Base-by-base conservation (phyloP, 1,139 yeast genomes). In the Zygotorulaspora mrakii region DNA sequence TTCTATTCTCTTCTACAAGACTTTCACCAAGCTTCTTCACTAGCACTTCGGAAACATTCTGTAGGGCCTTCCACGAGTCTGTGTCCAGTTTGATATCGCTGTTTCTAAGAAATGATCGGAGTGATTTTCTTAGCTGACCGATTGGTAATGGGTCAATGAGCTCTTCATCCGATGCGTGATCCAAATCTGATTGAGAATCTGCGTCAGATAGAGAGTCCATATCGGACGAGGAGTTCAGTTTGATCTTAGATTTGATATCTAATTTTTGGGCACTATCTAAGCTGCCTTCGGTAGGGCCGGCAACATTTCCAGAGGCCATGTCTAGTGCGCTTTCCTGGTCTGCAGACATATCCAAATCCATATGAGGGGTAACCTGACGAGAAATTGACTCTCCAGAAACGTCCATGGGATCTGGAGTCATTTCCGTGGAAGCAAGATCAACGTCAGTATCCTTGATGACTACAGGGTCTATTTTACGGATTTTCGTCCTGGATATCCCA, bases 51-150 rank as follows among this genome's bases (percentile, higher is more conserved):
- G 48, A 42, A 9, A 36, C 42, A 17, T 33, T 40, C 26, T 31
- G 46, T 20, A 39, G 22, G 12, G 39, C 25, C 14, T 34, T 35
- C 50, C 50, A 48, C 3, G 49, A 39, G 11, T 33, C 32, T 7
- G 31, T 20, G 5, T 35, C 33, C 14, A 48, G 22, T 11, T 27
- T 23, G 11, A 49, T 32, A 14, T 37, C 39, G 6, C 44, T 41
- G 10, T 26, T 22, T 6, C 26, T 30, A 25, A 45, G 25, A 17
- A 33, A 35, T 7, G 31, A 40, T 10, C 38, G 27, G 12, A 40
- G 20, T 11, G 28, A 31, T n/a, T 25, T 37, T 23, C 35, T 43
- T 8, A 43, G 33, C 5, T 33, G 38, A 12, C 29, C 18, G 5
- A 34, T 39, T 6, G 40, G 27, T 7, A 40, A 27, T 17, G 46